Percentiles rank a stretch among this genome's conserved stretches.
Evolutionary conservation across 2,329 filamentous ascomycete species (phyloP).

Genomic region (Exophiala xenobiotica): DNA sequence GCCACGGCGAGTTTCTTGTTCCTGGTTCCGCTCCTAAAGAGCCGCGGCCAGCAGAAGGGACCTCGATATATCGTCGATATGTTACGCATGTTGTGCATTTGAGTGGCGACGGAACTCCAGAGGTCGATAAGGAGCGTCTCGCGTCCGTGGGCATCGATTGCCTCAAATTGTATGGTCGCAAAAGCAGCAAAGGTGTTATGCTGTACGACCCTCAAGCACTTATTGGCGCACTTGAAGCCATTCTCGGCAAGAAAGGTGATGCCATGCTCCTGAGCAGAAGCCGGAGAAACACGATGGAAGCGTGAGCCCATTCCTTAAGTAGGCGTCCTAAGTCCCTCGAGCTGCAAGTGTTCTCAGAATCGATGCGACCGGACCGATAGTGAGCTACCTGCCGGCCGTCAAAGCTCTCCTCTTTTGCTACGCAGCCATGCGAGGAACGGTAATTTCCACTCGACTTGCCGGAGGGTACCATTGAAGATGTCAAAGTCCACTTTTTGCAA

Average conservation of each 20-base stretch:
- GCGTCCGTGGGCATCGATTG: slow-evolving; percentile 59
- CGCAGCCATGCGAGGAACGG: slow-evolving; percentile 74
- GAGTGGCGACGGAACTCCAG: slow-evolving; percentile 26
- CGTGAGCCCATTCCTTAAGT: slow-evolving; percentile 6
- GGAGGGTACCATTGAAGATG: slow-evolving; percentile 64
- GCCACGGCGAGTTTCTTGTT: slow-evolving; percentile 13
- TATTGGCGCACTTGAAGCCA: slow-evolving; percentile 71
- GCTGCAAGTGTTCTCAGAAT: no score
- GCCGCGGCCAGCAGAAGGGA: slow-evolving; percentile 1
- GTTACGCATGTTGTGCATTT: slow-evolving; percentile 32
- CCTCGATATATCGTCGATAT: slow-evolving; percentile 28
- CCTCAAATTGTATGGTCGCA: slow-evolving; percentile 72
- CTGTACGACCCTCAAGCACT: slow-evolving; percentile 76
- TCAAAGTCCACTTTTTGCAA: slow-evolving; percentile 84
- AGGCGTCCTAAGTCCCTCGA: neutral
- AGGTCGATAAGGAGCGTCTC: slow-evolving; percentile 27
- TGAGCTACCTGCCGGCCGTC: no score
- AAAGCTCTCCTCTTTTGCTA: slow-evolving; percentile 55
- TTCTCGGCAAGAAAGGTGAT: slow-evolving; percentile 66
- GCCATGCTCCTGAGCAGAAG: slow-evolving; percentile 47
- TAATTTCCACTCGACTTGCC: slow-evolving; percentile 74
- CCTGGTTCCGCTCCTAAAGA: slow-evolving; percentile 9
- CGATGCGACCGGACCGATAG: neutral
- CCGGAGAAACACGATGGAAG: slow-evolving; percentile 59
- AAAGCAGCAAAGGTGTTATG: slow-evolving; percentile 52